Evolutionary conservation across 2,329 filamentous ascomycete genomes (phyloP), one percentile per base, ranked within the genome.

Genomic region (Mycosphaerella sp.): DNA sequence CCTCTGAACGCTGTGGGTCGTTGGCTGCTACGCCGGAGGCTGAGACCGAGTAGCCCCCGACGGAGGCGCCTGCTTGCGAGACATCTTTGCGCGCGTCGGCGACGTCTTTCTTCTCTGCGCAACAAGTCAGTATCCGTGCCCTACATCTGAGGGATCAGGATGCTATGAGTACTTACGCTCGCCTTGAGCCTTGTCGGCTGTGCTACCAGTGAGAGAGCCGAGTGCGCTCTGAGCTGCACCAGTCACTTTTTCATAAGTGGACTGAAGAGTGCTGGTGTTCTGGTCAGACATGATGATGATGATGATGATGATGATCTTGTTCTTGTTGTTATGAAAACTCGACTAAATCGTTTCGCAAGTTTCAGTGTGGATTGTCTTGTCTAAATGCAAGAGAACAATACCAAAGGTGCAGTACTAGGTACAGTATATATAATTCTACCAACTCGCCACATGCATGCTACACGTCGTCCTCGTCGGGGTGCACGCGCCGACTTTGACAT

Each of bases 231-330:
- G 89, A 49, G 84, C 80, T 51, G 83, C 77, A 62, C 87, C 88
- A 38, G 83, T 79, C 65, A 86, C 87, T 51, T 45, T 52, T 51
- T 51, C 48, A 14, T 51, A 51, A 74, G 84, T 85, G 54, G 87
- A 86, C 78, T 92, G 81, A 67, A 91, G 79, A 60, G 90, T 93
- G 59, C 89, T 95, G 62, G 85, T 80, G 50, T 78, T 69, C 68
- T 78, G 76, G 74, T 77, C 73, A 67, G 76, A 56, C 56, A 62
- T 62, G 34, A 38, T 38, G 34, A n/a, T 38, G 34, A 9, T 12
- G 26, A 29, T 29, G 26, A 17, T 17, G 14, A 17, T 29, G n/a
- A n/a, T n/a, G n/a, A n/a, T 7, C 3, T 29, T 29, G 4, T 29
- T 29, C 26, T 29, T 21, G 21, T 21, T 21, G 21, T 21, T 6